Evolutionary conservation across 78 protist species (phyloP).

Genomic region (Dictyostelium capitatum): DNA sequence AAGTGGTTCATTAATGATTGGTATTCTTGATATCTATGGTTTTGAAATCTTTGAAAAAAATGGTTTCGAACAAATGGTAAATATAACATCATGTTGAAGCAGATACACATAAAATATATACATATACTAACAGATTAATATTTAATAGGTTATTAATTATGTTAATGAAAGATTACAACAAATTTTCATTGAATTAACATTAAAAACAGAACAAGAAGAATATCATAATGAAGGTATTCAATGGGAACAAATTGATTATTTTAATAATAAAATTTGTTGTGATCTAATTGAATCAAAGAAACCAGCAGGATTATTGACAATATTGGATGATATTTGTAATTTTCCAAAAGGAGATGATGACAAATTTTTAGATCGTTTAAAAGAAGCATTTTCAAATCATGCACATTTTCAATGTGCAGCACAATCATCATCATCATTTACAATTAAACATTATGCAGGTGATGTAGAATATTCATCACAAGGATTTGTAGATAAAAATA

Average conservation of each 20-base stretch:
- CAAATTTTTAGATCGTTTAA: slow-evolving; percentile 81
- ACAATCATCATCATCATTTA: slow-evolving; percentile 32
- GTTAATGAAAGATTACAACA: slow-evolving; percentile 98
- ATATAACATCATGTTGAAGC: too few species aligned
- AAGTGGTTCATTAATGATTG: slow-evolving; percentile 73
- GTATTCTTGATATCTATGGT: slow-evolving; percentile 97
- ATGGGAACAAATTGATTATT: slow-evolving; percentile 92
- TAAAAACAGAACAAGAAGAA: slow-evolving; percentile 95
- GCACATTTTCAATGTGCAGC: slow-evolving; percentile 61
- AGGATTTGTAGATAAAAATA: slow-evolving; percentile 91
- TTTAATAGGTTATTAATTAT: slow-evolving; percentile 92
- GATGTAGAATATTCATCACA: slow-evolving; percentile 89
- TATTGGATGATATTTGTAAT: slow-evolving; percentile 92
- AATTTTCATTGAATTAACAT: slow-evolving; percentile 95
- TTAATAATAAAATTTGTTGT: slow-evolving; percentile 92
- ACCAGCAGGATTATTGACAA: slow-evolving; percentile 84
- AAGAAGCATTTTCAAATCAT: slow-evolving; percentile 20
- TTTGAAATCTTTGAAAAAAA: slow-evolving; percentile 96
- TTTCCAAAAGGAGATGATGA: slow-evolving; percentile 90
- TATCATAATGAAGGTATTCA: slow-evolving; percentile 92
- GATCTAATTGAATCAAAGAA: slow-evolving; percentile 87
- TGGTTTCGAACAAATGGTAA: slow-evolving; percentile 96
- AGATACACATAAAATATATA: too few species aligned
- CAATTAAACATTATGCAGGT: slow-evolving; percentile 96
- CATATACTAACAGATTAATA: too few species aligned